These are phyloP conservation scores for Cochliopodium minus DNA, from an alignment of 208 protist genomes.

Conservation along the genomic window DNA sequence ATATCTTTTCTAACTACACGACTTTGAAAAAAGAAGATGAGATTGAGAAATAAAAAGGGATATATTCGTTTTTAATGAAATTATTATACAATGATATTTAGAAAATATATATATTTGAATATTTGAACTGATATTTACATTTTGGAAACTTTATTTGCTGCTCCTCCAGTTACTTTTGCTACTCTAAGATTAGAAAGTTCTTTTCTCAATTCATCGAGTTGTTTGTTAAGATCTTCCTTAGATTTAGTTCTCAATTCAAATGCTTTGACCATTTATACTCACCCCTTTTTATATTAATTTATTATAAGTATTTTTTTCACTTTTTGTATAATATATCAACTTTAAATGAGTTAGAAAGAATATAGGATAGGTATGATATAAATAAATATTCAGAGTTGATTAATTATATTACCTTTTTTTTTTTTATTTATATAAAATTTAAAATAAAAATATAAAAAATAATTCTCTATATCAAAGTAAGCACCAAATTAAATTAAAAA, in stretches of 20 bases:
- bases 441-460: no score
- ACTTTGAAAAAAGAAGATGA: no score
- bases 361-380: no score
- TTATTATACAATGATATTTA: background rate
- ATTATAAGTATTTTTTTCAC: slow-evolving; percentile 29
- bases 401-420: no score
- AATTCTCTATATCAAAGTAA: no score
- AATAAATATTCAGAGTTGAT: no score
- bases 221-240: slow-evolving; percentile 83
- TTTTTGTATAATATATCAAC: background rate
- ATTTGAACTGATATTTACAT: slow-evolving; percentile 44
- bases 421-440: no score
- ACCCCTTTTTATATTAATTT: background rate
- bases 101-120: background rate
- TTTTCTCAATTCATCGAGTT: slow-evolving; percentile 86
- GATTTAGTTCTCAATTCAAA: slow-evolving; percentile 67
- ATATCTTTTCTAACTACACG: slow-evolving; percentile 81
- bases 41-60: no score
- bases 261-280: slow-evolving; percentile 36
- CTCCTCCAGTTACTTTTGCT: slow-evolving; percentile 70
- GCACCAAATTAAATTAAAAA: no score
- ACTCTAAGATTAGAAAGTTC: slow-evolving; percentile 86
- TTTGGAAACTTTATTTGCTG: slow-evolving; percentile 68
- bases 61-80: slow-evolving; percentile 44
- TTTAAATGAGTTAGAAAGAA: no score